Evolutionary conservation across 2,329 filamentous ascomycete species (phyloP).

Genomic region (Microascus cirrosus): DNA sequence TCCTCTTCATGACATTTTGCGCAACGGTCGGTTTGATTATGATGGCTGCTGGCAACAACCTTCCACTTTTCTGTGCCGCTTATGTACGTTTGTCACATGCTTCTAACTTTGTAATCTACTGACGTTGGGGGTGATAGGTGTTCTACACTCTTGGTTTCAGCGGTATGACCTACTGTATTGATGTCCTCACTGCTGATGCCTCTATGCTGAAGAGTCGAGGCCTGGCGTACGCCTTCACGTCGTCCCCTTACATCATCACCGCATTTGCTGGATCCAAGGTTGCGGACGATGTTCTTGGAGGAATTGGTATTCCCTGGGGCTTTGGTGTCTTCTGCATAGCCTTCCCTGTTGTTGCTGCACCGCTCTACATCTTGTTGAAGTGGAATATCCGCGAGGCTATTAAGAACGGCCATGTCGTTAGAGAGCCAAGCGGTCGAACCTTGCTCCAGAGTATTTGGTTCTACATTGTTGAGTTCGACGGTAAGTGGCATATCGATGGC

Average conservation of each 20-base stretch:
- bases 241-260: constrained; percentile 55
- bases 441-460: constrained; percentile 21
- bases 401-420: constrained; percentile 33
- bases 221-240: constrained; percentile 48
- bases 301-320: constrained; percentile 54
- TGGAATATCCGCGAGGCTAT: constrained; percentile 46
- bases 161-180: constrained; percentile 48
- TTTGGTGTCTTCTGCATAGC: constrained; percentile 58
- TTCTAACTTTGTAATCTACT: background rate
- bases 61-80: constrained; percentile 38
- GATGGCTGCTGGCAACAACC: constrained; percentile 46
- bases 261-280: constrained; percentile 51
- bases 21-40: constrained; percentile 41
- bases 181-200: constrained; percentile 57
- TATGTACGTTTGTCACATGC: background rate
- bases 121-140: constrained; percentile 25
- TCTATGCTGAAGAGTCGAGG: constrained; percentile 50
- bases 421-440: constrained; percentile 21
- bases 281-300: constrained; percentile 38
- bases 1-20: constrained; percentile 36
- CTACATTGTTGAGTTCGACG: constrained; percentile 49
- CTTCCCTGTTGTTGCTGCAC: constrained; percentile 47
- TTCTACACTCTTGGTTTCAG: constrained; percentile 55
- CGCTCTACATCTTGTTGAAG: constrained; percentile 47
- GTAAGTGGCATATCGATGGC: background rate